phyloP scores from a whole-genome alignment of 2,329 filamentous ascomycete genomes.

The Venturia nashicola region DNA sequence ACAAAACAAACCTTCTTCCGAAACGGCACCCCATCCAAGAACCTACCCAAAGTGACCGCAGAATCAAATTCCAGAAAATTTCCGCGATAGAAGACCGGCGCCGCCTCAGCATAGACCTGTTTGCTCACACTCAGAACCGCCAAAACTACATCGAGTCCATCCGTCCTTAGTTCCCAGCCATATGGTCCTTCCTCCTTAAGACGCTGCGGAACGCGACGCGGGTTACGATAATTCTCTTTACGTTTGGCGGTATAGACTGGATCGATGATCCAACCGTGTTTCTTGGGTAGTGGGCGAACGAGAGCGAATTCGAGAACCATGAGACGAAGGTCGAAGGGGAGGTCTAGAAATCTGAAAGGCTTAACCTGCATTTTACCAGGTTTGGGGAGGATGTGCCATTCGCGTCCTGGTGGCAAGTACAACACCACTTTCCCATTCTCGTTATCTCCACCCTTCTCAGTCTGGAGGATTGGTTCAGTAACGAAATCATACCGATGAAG shows the following conservation, averaged over 20 bases:
- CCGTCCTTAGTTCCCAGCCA: background rate
- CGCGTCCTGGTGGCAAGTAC: background rate
- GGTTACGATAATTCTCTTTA: background rate
- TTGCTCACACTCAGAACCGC: background rate
- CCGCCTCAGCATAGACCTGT: background rate
- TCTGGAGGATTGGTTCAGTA: background rate
- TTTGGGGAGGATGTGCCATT: constrained; percentile 5
- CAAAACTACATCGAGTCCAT: background rate
- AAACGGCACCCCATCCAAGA: background rate
- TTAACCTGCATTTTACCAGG: background rate
- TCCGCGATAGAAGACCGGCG: background rate
- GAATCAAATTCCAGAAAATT: constrained; percentile 6
- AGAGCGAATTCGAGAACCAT: background rate
- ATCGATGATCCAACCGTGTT: constrained; percentile 5
- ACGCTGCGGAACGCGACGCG: background rate
- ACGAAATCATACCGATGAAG: constrained; percentile 4
- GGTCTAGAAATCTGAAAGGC: background rate
- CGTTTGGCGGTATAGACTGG: background rate
- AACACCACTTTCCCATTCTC: background rate
- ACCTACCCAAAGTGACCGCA: background rate
- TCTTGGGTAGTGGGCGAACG: background rate
- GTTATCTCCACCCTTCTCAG: background rate
- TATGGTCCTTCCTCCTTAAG: background rate
- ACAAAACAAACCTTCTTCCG: background rate
- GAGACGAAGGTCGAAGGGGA: constrained; percentile 2